Evolutionary conservation across 306 rosid genomes (phyloP).

Genomic region (Fragaria ananassa): DNA sequence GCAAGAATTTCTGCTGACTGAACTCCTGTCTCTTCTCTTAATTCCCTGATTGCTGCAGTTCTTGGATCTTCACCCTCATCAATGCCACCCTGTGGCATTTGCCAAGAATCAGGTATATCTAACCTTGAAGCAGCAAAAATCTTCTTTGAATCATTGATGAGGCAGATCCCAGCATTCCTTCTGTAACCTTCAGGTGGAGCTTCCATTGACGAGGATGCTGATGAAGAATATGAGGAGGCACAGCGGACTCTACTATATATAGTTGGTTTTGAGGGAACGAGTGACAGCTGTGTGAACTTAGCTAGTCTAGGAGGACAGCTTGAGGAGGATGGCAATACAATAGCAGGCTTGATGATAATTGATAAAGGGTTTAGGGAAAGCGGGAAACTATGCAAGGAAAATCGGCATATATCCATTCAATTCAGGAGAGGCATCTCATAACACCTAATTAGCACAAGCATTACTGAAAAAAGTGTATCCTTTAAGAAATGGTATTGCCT

Average conservation of each 20-base stretch:
- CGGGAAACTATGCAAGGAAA: conserved; percentile 16
- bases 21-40: conserved; percentile 89
- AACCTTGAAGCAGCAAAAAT: conserved; percentile 76
- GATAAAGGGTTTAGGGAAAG: conserved; percentile 16
- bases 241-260: not conserved
- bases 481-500: not conserved
- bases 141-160: conserved; percentile 61
- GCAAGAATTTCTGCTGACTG: conserved; percentile 73
- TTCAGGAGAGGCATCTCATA: not conserved
- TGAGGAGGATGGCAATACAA: conserved; percentile 11
- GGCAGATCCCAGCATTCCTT: conserved; percentile 74
- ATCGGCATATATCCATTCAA: conserved; percentile 53
- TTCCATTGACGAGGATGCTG: conserved; percentile 56
- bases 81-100: conserved; percentile 98
- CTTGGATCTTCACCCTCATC: conserved; percentile 87
- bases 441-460: not conserved
- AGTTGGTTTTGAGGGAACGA: not conserved
- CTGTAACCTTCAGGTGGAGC: conserved; percentile 79
- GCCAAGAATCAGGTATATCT: conserved; percentile 74
- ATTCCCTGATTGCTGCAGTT: conserved; percentile 70
- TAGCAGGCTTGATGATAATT: conserved; percentile 5
- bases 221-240: conserved; percentile 14
- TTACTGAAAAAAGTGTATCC: not conserved
- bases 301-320: not conserved
- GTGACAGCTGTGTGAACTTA: conserved; percentile 26